A percentile compares a stretch with the other conserved stretches of the same genome.
These are phyloP conservation scores for Escovopsis weberi DNA, from an alignment of 2,329 filamentous ascomycete genomes.

Conservation along the genomic window DNA sequence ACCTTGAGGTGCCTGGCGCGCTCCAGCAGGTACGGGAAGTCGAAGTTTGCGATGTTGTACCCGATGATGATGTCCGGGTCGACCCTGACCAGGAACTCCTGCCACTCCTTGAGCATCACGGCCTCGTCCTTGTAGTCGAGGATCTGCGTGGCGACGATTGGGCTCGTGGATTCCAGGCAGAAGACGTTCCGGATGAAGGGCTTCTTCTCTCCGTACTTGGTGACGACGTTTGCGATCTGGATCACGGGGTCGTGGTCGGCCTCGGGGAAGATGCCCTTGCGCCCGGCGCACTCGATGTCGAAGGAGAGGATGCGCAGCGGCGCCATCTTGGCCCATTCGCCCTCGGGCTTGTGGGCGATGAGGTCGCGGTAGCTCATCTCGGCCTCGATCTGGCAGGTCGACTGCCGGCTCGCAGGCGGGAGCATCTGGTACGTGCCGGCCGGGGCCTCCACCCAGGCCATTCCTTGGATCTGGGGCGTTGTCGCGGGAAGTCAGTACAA, in stretches of 20 bases:
- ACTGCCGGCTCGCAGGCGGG: slow-evolving; percentile 52
- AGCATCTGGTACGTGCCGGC: slow-evolving; percentile 60
- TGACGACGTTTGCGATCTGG: slow-evolving; percentile 94
- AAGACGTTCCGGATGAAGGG: slow-evolving; percentile 96
- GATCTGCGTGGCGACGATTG: slow-evolving; percentile 90
- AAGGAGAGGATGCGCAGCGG: slow-evolving; percentile 87
- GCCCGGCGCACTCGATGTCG: slow-evolving; percentile 95
- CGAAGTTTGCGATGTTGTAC: slow-evolving; percentile 98
- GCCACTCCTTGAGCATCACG: slow-evolving; percentile 86
- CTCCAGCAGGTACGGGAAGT: slow-evolving; percentile 90
- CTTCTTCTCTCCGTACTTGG: slow-evolving; percentile 85
- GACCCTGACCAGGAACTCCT: slow-evolving; percentile 74
- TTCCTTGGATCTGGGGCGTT: slow-evolving; percentile 56
- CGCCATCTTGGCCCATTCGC: slow-evolving; percentile 97
- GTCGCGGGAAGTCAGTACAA: slow-evolving; percentile 7
- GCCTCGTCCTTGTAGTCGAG: slow-evolving; percentile 69
- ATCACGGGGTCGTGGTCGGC: slow-evolving; percentile 86
- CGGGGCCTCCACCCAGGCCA: slow-evolving; percentile 92
- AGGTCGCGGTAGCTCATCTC: slow-evolving; percentile 69
- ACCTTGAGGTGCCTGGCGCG: slow-evolving; percentile 76
- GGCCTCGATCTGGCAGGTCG: slow-evolving; percentile 94
- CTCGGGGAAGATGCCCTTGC: slow-evolving; percentile 95
- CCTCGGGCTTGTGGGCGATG: slow-evolving; percentile 74
- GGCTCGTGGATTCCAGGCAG: slow-evolving; percentile 78
- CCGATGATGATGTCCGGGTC: slow-evolving; percentile 97